A percentile compares a stretch with the other conserved stretches of the same genome.
These are phyloP conservation scores for Ustilago sp. DNA, from an alignment of 1,284 basidiomycete genomes.

Conservation along the genomic window DNA sequence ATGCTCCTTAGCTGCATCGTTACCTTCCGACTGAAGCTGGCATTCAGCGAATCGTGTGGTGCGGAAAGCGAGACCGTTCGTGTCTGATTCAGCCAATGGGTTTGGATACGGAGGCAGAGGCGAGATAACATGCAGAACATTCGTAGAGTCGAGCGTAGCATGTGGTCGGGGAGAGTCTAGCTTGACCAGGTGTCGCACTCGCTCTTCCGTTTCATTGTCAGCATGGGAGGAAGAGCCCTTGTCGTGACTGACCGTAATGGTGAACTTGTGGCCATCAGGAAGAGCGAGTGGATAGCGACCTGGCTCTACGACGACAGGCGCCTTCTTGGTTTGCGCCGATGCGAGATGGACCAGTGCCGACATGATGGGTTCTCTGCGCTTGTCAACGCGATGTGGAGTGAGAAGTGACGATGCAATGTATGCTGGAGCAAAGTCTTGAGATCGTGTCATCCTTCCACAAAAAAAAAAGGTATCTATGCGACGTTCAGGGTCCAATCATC, in stretches of 20 bases:
- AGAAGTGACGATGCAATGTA: not conserved
- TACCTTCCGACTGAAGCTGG: not conserved
- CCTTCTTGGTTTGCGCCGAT: slow-evolving; percentile 38
- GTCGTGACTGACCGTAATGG: slow-evolving; percentile 39
- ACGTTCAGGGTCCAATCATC: not conserved
- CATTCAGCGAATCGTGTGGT: slow-evolving; percentile 39
- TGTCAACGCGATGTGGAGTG: not conserved
- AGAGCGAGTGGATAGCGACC: slow-evolving; percentile 33
- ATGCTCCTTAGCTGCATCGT: not conserved
- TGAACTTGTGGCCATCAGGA: slow-evolving; percentile 44
- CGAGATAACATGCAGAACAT: slow-evolving; percentile 35
- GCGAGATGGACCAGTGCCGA: slow-evolving; percentile 45
- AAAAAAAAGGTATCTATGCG: not conserved
- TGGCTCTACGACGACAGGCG: slow-evolving; percentile 25
- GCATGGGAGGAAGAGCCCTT: slow-evolving; percentile 2
- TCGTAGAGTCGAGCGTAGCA: slow-evolving; percentile 34
- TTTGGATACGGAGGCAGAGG: slow-evolving; percentile 45
- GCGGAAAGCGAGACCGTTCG: slow-evolving; percentile 55
- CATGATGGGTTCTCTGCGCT: slow-evolving; percentile 13
- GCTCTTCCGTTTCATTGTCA: slow-evolving; percentile 10
- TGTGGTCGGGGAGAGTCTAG: slow-evolving; percentile 28
- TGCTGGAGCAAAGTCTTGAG: not conserved
- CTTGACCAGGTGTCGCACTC: slow-evolving; percentile 27
- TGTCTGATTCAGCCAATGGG: slow-evolving; percentile 59
- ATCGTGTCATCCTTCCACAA: not conserved